These are phyloP conservation scores for Metarhizium brunneum DNA, from an alignment of 2,329 filamentous ascomycete genomes.

Conservation along the genomic window DNA sequence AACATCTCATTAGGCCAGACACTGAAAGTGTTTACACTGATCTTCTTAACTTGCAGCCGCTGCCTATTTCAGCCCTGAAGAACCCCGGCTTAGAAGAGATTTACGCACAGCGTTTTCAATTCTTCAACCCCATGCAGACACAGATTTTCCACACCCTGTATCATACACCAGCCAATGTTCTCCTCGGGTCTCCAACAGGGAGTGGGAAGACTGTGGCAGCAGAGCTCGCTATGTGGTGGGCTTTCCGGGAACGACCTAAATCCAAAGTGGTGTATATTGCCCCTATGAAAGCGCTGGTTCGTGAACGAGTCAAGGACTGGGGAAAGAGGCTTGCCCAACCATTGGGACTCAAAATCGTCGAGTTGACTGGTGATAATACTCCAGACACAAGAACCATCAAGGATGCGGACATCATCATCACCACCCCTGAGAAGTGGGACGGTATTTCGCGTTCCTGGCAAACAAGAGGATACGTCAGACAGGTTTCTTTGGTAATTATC, in stretches of 20 bases:
- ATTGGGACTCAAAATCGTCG: constrained; percentile 83
- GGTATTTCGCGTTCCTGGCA: constrained; percentile 99
- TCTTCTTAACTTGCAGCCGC: constrained; percentile 79
- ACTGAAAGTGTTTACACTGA: constrained; percentile 98
- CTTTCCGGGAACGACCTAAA: constrained; percentile 85
- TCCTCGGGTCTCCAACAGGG: constrained; percentile 90
- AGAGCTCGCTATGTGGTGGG: constrained; percentile 99
- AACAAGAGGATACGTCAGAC: constrained; percentile 88
- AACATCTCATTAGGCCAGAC: constrained; percentile 93
- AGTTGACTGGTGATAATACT: constrained; percentile 94
- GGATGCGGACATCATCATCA: constrained; percentile 95
- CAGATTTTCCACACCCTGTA: constrained; percentile 97
- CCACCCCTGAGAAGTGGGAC: constrained; percentile 99
- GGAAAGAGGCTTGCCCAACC: constrained; percentile 68
- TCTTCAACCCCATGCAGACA: constrained; percentile 99
- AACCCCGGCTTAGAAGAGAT: constrained; percentile 81
- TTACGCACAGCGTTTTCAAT: constrained; percentile 82
- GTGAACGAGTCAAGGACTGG: constrained; percentile 96
- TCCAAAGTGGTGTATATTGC: constrained; percentile 99
- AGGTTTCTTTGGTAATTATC: constrained; percentile 94
- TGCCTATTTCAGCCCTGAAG: constrained; percentile 79
- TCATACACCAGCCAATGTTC: constrained; percentile 81
- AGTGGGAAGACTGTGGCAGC: constrained; percentile 96
- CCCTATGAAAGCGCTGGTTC: constrained; percentile 97
- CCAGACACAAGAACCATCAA: constrained; percentile 93